phyloP scores from a whole-genome alignment of 2,329 filamentous ascomycete genomes.

The Cytospora leucostoma region DNA sequence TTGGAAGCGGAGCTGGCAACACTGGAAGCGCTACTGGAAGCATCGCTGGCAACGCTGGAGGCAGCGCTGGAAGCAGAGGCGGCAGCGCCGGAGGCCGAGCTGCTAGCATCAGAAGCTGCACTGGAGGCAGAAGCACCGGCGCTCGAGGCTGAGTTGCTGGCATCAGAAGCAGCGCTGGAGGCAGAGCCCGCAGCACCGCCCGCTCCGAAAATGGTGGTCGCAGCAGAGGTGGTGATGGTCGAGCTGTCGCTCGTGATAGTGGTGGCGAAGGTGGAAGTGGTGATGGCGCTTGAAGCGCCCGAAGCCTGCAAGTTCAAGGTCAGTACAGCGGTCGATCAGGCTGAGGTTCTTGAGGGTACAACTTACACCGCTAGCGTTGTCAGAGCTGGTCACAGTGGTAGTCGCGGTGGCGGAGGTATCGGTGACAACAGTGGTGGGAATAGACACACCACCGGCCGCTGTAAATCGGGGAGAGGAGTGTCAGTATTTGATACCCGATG shows the following conservation, averaged over 20 bases:
- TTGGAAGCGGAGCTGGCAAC: conserved; percentile 24
- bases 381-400: conserved; percentile 18
- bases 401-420: conserved; percentile 32
- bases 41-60: conserved; percentile 29
- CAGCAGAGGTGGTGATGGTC: conserved; percentile 40
- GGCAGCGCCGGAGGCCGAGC: conserved; percentile 29
- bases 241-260: conserved; percentile 39
- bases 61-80: conserved; percentile 27
- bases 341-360: too few relatives aligned
- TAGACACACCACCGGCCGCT: conserved; percentile 41
- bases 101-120: conserved; percentile 23
- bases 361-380: conserved; percentile 2
- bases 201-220: conserved; percentile 39
- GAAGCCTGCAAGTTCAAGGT: too few relatives aligned
- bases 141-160: conserved; percentile 32
- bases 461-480: neutral
- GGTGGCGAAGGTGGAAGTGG: conserved; percentile 43
- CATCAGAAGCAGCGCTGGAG: conserved; percentile 26
- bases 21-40: conserved; percentile 27
- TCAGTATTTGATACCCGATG: conserved; percentile 28
- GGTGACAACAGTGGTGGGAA: conserved; percentile 36
- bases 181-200: conserved; percentile 27
- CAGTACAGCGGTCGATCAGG: too few relatives aligned
- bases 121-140: conserved; percentile 31
- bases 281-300: conserved; percentile 32